These are phyloP conservation scores for Lagenidium giganteum DNA, from an alignment of 352 stramenopile species.

Conservation along the genomic window DNA sequence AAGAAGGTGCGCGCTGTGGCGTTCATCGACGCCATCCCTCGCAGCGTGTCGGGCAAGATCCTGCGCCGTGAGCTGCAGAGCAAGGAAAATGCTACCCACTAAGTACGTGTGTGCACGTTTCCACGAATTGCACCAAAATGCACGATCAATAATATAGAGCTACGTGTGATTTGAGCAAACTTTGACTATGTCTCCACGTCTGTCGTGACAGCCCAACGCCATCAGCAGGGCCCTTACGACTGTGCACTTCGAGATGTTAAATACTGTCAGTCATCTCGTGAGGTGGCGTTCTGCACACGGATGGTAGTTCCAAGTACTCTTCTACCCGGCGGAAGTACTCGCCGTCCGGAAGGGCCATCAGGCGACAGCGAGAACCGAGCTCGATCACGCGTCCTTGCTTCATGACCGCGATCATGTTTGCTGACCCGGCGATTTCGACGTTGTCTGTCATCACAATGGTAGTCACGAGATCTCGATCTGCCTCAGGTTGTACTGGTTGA, in stretches of 20 bases:
- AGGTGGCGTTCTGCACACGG: too few species aligned
- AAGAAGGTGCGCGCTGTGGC: constrained; percentile 70
- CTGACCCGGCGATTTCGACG: constrained; percentile 73
- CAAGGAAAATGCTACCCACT: constrained; percentile 1
- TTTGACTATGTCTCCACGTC: too few species aligned
- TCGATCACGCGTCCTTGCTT: constrained; percentile 78
- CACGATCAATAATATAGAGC: too few species aligned
- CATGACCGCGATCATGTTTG: constrained; percentile 88
- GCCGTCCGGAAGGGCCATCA: constrained; percentile 17
- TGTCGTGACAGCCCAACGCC: too few species aligned
- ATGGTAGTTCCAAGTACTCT: too few species aligned
- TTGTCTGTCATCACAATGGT: constrained; percentile 81
- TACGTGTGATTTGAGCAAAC: too few species aligned
- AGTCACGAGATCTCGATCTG: constrained; percentile 13
- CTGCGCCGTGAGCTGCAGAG: constrained; percentile 67
- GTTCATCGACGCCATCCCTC: constrained; percentile 83
- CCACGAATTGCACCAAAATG: too few species aligned
- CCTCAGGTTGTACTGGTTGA: constrained; percentile 11
- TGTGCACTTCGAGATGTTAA: too few species aligned
- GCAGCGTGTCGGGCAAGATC: constrained; percentile 88
- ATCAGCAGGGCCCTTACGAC: too few species aligned
- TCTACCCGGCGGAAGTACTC: too few species aligned
- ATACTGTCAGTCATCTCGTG: too few species aligned
- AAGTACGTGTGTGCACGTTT: too few species aligned
- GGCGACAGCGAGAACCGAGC: constrained; percentile 71